Percentiles rank a stretch among this genome's conserved stretches.
phyloP scores from a whole-genome alignment of 352 stramenopile genomes.

The Phytophthora ohioensis region DNA sequence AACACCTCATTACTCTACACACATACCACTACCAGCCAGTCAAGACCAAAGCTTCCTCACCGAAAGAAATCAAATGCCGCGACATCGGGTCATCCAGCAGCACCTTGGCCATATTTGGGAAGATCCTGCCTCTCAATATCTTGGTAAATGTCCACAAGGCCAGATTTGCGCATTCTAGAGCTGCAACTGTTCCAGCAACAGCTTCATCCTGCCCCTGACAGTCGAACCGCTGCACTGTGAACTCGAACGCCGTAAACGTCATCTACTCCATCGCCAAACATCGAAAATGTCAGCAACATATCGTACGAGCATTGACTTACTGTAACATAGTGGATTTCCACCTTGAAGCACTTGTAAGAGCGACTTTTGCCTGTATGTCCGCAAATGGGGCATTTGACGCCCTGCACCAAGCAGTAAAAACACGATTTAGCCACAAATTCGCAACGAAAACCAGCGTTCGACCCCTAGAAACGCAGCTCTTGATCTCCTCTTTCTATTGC shows the following conservation, averaged over 20 bases:
- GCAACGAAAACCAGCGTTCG: constrained; percentile 2
- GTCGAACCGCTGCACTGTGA: constrained; percentile 64
- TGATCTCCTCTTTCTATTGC: neutral
- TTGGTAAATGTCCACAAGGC: constrained; percentile 61
- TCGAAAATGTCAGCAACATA: constrained; percentile 1
- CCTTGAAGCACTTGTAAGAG: constrained; percentile 65
- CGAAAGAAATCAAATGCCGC: constrained; percentile 70
- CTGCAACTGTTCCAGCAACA: constrained; percentile 30
- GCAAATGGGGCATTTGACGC: constrained; percentile 66
- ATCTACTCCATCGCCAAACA: constrained; percentile 34
- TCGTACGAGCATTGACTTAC: too few relatives aligned
- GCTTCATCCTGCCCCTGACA: constrained; percentile 45
- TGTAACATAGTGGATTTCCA: constrained; percentile 18
- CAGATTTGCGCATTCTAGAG: constrained; percentile 35
- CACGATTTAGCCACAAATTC: constrained; percentile 6
- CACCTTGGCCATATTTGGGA: constrained; percentile 37
- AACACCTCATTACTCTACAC: constrained; percentile 17
- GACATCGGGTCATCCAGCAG: constrained; percentile 47
- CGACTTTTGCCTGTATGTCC: constrained; percentile 76
- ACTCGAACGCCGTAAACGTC: constrained; percentile 47
- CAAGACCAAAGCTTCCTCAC: constrained; percentile 41
- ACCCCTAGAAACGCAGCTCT: constrained; percentile 5
- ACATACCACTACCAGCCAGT: constrained; percentile 2
- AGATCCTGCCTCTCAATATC: constrained; percentile 63
- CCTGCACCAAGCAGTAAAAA: constrained; percentile 35